phyloP scores from a whole-genome alignment of 2,329 filamentous ascomycete species.

The Magnaporthiopsis incrustans region DNA sequence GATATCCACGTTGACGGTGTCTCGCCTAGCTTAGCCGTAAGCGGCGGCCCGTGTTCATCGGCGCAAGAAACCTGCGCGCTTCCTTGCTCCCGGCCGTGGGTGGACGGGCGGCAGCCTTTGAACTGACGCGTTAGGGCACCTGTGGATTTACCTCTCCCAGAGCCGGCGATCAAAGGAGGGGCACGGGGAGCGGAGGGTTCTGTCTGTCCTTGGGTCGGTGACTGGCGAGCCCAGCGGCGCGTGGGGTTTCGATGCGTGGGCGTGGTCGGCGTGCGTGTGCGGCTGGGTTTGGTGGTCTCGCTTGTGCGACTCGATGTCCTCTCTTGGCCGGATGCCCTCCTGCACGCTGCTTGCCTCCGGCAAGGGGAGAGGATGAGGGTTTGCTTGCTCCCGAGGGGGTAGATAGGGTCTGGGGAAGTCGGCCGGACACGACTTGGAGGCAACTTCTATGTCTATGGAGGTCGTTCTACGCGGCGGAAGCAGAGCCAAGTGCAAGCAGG shows the following conservation, averaged over 20 bases:
- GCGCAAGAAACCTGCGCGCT: constrained; percentile 13
- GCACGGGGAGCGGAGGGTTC: background rate
- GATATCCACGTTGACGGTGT: constrained; percentile 86
- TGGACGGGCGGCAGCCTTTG: background rate
- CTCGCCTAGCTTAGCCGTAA: constrained; percentile 26
- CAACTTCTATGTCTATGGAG: background rate
- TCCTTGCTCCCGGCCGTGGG: background rate
- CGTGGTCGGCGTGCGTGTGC: background rate
- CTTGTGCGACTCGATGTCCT: constrained; percentile 1
- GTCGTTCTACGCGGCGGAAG: background rate
- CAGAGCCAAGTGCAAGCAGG: background rate
- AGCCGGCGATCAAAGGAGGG: background rate
- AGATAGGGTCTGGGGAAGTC: background rate
- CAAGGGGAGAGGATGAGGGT: background rate
- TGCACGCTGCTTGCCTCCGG: background rate
- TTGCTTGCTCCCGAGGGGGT: background rate
- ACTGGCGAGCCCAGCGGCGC: background rate
- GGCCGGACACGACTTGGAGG: background rate
- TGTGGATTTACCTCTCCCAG: background rate
- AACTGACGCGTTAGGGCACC: background rate
- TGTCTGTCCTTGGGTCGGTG: background rate
- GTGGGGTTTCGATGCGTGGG: background rate
- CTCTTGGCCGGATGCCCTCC: background rate
- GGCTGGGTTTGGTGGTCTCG: constrained; percentile 10
- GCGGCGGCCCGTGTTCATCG: constrained; percentile 24